These are phyloP conservation scores for Penicillium sp. DNA, from an alignment of 2,329 filamentous ascomycete genomes.

Conservation along the genomic window DNA sequence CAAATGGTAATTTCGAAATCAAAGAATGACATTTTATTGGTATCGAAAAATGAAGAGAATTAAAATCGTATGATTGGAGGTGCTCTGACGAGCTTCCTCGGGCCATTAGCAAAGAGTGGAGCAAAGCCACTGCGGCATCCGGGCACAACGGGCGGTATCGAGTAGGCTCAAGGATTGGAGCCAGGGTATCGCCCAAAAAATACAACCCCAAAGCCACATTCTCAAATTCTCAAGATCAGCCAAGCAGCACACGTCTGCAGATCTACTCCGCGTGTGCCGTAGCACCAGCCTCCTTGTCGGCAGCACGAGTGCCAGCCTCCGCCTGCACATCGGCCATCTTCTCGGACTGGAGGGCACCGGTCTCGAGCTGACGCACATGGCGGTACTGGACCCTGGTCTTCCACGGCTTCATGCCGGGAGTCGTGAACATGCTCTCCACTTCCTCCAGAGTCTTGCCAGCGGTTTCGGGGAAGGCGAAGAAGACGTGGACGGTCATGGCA, in stretches of 20 bases:
- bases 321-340: constrained; percentile 15
- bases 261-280: constrained; percentile 7
- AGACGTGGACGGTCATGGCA: constrained; percentile 67
- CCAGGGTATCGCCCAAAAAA: neutral
- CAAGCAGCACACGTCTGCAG: too few species aligned
- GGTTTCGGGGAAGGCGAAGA: constrained; percentile 46
- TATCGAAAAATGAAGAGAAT: neutral
- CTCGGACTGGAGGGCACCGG: constrained; percentile 15
- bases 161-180: neutral
- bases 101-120: neutral
- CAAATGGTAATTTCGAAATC: too few species aligned
- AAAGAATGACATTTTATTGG: neutral
- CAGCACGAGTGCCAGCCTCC: constrained; percentile 8
- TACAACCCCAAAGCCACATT: neutral
- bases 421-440: constrained; percentile 69
- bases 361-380: constrained; percentile 20
- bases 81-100: neutral
- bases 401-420: constrained; percentile 29
- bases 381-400: constrained; percentile 20
- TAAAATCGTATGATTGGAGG: neutral
- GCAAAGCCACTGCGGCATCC: neutral
- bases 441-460: constrained; percentile 73
- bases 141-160: neutral
- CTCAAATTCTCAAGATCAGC: neutral
- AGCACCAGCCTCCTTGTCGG: constrained; percentile 9